Conservation (phyloP, 257 asterid genomes). For the Avicennia marina region DNA sequence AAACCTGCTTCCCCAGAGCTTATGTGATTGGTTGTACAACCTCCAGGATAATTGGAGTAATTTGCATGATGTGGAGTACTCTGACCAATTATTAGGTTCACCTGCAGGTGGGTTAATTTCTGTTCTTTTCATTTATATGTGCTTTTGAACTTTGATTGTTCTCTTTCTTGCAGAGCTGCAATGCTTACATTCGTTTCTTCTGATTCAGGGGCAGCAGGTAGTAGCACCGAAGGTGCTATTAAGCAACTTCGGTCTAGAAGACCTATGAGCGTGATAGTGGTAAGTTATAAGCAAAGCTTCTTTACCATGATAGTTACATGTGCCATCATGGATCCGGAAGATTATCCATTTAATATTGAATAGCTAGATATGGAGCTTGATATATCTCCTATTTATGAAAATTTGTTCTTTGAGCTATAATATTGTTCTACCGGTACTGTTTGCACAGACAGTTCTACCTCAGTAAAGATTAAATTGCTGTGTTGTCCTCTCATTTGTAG, state of each 20-base stretch:
- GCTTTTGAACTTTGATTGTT: background rate
- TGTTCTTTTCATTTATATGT: background rate
- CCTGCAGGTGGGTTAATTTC: slow-evolving; percentile 31
- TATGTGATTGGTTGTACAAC: background rate
- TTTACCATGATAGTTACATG: background rate
- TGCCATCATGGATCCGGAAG: background rate
- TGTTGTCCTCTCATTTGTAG: too few relatives aligned
- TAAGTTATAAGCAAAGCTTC: slow-evolving; percentile 14
- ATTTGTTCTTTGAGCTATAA: too few relatives aligned
- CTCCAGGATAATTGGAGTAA: slow-evolving; percentile 69
- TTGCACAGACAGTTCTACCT: too few relatives aligned
- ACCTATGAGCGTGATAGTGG: slow-evolving; percentile 86
- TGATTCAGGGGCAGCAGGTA: slow-evolving; percentile 36
- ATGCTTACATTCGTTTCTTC: background rate
- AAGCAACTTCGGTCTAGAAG: slow-evolving; percentile 72
- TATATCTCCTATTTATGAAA: too few relatives aligned
- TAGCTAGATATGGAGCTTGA: background rate
- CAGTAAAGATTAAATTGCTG: too few relatives aligned
- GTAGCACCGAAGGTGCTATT: slow-evolving; percentile 79
- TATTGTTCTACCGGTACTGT: too few relatives aligned
- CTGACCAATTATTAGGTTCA: slow-evolving; percentile 44
- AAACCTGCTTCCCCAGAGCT: background rate
- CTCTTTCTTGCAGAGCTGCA: background rate
- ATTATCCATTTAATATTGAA: background rate
- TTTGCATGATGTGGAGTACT: slow-evolving; percentile 42